Base-by-base conservation (phyloP, 768 basidiomycete species). In the Hygrocybe punicea region DNA sequence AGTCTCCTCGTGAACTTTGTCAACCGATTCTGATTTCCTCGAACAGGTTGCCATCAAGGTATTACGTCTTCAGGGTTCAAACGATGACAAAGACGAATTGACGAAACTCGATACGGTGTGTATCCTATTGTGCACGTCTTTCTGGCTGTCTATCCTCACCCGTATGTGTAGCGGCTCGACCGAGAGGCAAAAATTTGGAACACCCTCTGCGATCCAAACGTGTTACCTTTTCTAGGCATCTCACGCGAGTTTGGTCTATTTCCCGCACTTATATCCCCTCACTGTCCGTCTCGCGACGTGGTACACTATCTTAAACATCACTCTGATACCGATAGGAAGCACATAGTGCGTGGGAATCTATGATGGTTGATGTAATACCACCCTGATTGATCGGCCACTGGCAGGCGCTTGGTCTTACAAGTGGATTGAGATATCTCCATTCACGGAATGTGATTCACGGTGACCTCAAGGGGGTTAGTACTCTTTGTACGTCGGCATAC, bases 201-300 rank as follows among this genome's bases (percentile, higher is more conserved):
- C 48, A 51, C 23, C 9, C 69, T 72, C 16, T 51, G 64, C 1
- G 71, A 73, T 51, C 46, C 19, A 16, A 73, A 72, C n/a, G 44
- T 72, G 4, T 33, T 73, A 34, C 71, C 71, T 34, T 58, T 73
- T 0, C 63, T 69, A 2, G 72, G 71, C 14, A 64, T 60, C 16
- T 59, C 65, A 24, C 45, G 14, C 1, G 64, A 46, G 25, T 72
- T 68, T 48, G 71, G 72, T 1, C 63, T 59, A 7, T 65, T 70
- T 53, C 46, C 57, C 1, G 66, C 72, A 2, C 69, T 73, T 62
- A 60, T 72, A 13, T 72, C 57, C 21, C 72, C 72, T 3, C 73
- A n/a, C 10, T 44, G 40, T 44, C 40, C 40, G 40, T 44, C 21
- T 10, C 40, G 16, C 11, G 40, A 44, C 10, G 21, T 44, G 40